phyloP scores from a whole-genome alignment of 805 yeast species.

The Saturnispora sanitii region DNA sequence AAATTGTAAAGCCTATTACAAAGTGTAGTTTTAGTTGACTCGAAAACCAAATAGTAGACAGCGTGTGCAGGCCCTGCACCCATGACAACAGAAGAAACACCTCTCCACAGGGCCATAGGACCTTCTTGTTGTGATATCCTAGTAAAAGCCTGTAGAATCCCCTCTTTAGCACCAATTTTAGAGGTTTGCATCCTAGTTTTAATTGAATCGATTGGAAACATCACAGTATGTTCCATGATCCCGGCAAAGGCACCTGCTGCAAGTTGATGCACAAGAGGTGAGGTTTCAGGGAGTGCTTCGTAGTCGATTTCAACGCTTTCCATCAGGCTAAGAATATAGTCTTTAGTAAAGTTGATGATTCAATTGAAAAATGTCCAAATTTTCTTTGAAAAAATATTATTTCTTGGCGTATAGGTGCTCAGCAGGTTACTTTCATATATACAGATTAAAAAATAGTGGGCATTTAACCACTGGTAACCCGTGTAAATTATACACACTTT shows the following conservation, averaged over 20 bases:
- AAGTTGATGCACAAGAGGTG: constrained; percentile 73
- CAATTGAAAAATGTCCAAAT: not conserved
- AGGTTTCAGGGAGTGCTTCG: constrained; percentile 82
- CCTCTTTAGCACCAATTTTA: constrained; percentile 23
- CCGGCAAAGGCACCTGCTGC: constrained; percentile 98
- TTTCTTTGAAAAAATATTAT: not conserved
- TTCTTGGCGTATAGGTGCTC: not conserved
- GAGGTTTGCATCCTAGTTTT: constrained; percentile 87
- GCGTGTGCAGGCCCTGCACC: constrained; percentile 99
- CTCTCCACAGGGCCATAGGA: constrained; percentile 82
- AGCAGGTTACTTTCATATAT: not conserved
- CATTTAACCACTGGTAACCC: not conserved
- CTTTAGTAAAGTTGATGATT: not conserved
- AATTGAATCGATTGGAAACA: constrained; percentile 95
- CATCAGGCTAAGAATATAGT: not conserved
- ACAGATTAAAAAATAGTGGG: not conserved
- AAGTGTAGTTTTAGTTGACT: constrained; percentile 56
- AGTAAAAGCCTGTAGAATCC: constrained; percentile 58
- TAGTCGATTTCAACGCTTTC: constrained; percentile 55
- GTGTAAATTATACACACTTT: not conserved
- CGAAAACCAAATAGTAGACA: constrained; percentile 90
- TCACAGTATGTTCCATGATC: constrained; percentile 93
- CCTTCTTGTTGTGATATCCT: constrained; percentile 84
- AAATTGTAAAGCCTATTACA: constrained; percentile 29
- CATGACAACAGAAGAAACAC: constrained; percentile 79